These are phyloP conservation scores for Microthlaspi erraticum DNA, from an alignment of 345 rosid genomes.

Conservation along the genomic window DNA sequence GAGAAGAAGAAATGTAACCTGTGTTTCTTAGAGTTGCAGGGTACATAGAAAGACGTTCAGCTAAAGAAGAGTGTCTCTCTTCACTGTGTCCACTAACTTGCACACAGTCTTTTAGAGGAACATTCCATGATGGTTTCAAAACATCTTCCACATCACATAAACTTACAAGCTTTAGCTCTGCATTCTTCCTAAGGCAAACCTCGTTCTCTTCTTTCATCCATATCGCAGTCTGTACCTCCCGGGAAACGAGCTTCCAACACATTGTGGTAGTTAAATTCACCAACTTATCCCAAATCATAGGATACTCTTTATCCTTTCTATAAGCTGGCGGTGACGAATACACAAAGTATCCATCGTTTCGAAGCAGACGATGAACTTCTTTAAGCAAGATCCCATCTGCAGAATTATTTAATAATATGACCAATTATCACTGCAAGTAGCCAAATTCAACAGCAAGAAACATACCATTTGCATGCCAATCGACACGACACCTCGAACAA, in stretches of 20 bases:
- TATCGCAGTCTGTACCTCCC: conserved; percentile 87
- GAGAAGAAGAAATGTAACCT: conserved; percentile 54
- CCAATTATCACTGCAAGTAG: neutral
- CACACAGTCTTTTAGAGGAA: conserved; percentile 69
- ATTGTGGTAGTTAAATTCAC: conserved; percentile 72
- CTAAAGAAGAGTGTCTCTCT: conserved; percentile 65
- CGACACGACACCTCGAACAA: conserved; percentile 96
- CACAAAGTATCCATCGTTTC: conserved; percentile 83
- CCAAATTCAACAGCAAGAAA: conserved; percentile 23
- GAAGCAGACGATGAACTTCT: conserved; percentile 82
- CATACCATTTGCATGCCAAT: conserved; percentile 94
- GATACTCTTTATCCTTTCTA: conserved; percentile 80
- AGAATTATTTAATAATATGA: too few relatives aligned
- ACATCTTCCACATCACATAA: conserved; percentile 65
- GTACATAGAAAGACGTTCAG: conserved; percentile 69
- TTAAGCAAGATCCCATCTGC: conserved; percentile 92
- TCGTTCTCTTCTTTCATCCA: conserved; percentile 76
- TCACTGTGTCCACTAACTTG: conserved; percentile 41
- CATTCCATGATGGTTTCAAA: conserved; percentile 76
- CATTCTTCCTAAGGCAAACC: conserved; percentile 64
- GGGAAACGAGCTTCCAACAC: conserved; percentile 97
- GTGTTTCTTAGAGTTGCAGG: conserved; percentile 57
- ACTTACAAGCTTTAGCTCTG: conserved; percentile 61
- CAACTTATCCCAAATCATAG: conserved; percentile 80
- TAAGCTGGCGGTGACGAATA: conserved; percentile 97